These are phyloP conservation scores for Moricandia arvensis DNA, from an alignment of 345 rosid species.

Conservation along the genomic window DNA sequence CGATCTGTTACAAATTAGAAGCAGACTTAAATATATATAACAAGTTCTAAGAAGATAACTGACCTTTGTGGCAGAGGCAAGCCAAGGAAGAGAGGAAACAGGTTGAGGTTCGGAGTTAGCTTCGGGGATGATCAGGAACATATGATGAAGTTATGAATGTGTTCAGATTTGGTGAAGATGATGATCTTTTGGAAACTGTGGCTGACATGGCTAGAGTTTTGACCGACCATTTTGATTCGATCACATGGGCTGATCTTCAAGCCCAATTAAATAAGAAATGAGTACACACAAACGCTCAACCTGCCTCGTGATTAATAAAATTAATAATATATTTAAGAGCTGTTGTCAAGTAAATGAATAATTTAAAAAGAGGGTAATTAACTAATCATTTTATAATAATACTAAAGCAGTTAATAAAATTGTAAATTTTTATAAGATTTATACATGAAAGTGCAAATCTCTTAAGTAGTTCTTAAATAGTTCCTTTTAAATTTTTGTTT, in stretches of 20 bases:
- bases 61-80: constrained; percentile 20
- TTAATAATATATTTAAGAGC: not conserved
- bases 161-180: constrained; percentile 22
- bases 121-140: constrained; percentile 6
- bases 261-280: constrained; percentile 7
- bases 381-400: not conserved
- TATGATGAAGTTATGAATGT: not conserved
- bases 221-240: constrained; percentile 15
- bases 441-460: not conserved
- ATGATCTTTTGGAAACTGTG: not conserved
- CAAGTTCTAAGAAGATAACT: not conserved
- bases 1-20: not conserved
- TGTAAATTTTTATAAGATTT: not conserved
- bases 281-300: not conserved
- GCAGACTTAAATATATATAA: not conserved
- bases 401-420: not conserved
- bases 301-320: not conserved
- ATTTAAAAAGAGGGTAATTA: not conserved
- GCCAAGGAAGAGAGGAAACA: not conserved
- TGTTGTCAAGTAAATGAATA: not conserved
- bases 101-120: constrained; percentile 20
- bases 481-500: too few relatives aligned
- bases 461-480: not conserved
- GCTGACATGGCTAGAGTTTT: constrained; percentile 19
- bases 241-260: constrained; percentile 3